Evolutionary conservation across 495 filamentous ascomycete genomes (phyloP), one percentile per base, ranked within the genome.

Genomic region (Xylaria telfairii): DNA sequence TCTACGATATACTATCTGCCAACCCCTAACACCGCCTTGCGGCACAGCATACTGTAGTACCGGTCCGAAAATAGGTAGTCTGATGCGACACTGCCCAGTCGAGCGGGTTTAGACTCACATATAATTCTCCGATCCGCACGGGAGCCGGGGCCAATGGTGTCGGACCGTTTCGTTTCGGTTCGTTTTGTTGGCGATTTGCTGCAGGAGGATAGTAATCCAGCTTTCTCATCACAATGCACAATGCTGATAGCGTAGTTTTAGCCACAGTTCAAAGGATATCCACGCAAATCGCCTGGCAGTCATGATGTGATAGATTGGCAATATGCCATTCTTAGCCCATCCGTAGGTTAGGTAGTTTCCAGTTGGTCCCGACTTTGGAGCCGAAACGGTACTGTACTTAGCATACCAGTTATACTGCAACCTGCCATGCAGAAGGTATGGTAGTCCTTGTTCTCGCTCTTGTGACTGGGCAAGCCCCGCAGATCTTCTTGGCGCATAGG

Each of bases 401-500:
- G 39, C 44, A 19, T 54, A 28, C 12, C 24, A 28, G 49, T 54
- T 28, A 3, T 26, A 54, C 24, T 54, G 13, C 1, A 53, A 54
- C 26, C 24, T 54, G 10, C 12, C 49, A 54, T 54, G 26, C 24
- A 15, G 24, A 15, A 26, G 24, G 13, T 19, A 59, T 30, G 15
- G 54, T 19, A 28, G 24, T 46, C 60, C 60, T 63, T 32, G 41
- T 63, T 39, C 28, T 19, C 6, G 37, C 24, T 44, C 28, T 59
- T 57, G 51, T 59, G 34, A 59, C 65, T 46, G 7, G 41, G 2
- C 47, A 30, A 17, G 49, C 53, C 54, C 54, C 30, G 67, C 32
- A 69, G 67, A 60, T 51, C 34, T 30, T 61, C 68, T 65, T 70
- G 68, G 68, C 60, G 53, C 60, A 70, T 17, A 37, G 34, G 28